These are phyloP conservation scores for Ephemerocybe angulata DNA, from an alignment of 768 basidiomycete species.

Conservation along the genomic window DNA sequence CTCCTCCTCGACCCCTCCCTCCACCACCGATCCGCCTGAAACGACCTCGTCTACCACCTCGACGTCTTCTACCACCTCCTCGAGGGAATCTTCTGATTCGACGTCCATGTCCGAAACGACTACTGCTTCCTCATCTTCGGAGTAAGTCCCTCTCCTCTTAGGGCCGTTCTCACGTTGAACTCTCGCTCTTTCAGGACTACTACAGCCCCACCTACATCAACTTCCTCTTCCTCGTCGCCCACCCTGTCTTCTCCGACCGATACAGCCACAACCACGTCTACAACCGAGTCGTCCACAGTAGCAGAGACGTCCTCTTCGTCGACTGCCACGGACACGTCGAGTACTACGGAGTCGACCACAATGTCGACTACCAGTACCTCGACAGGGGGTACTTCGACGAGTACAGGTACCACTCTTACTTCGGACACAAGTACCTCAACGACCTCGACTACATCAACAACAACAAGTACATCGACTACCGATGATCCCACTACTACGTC, in stretches of 20 bases:
- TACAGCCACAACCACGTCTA: conserved; percentile 11
- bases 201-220: conserved; percentile 19
- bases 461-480: conserved; percentile 12
- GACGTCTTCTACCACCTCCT: no score
- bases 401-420: conserved; percentile 10
- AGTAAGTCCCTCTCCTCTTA: neutral
- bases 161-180: conserved; percentile 4
- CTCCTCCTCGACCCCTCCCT: neutral
- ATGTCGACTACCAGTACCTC: neutral
- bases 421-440: no score
- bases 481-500: conserved; percentile 6
- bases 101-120: neutral
- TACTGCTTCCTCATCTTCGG: neutral
- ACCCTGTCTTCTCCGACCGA: conserved; percentile 9
- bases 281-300: conserved; percentile 14
- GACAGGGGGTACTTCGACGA: conserved; percentile 1
- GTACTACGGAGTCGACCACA: conserved; percentile 18
- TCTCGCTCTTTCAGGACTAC: conserved; percentile 7
- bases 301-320: conserved; percentile 19
- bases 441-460: neutral
- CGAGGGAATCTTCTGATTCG: no score
- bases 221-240: conserved; percentile 15
- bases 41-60: neutral
- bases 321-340: conserved; percentile 14
- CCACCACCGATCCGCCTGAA: neutral